Percentiles rank a stretch among this genome's conserved stretches.
Conservation (phyloP, 306 rosid genomes). For the Quercus rubra region DNA sequence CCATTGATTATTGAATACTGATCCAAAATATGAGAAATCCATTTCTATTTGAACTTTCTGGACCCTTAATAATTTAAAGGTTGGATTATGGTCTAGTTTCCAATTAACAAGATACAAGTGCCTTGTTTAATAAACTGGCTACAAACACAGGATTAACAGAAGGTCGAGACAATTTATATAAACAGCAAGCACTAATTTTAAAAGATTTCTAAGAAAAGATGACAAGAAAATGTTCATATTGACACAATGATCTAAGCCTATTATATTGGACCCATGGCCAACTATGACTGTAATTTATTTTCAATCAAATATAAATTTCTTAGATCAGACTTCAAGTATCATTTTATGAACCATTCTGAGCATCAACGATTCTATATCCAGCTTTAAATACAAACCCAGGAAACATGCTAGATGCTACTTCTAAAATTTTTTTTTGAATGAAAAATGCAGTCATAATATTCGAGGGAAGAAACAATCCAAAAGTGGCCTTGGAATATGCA, state of each 20-base stretch:
- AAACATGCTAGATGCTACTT: too few species aligned
- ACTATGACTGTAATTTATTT: neutral
- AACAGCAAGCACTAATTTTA: neutral
- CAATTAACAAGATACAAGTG: too few species aligned
- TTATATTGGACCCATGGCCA: neutral
- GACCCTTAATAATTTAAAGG: too few species aligned
- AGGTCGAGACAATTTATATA: neutral
- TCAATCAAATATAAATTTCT: neutral
- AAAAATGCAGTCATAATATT: neutral
- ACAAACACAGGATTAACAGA: too few species aligned
- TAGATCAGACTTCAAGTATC: neutral
- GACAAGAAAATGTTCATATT: neutral
- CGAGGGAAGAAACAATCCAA: neutral
- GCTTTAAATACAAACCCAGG: too few species aligned
- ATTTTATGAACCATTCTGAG: neutral
- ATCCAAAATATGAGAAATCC: neutral
- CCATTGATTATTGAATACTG: too few species aligned
- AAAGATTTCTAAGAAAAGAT: neutral
- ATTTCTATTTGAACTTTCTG: neutral
- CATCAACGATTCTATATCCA: neutral
- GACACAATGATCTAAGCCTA: constrained; percentile 2
- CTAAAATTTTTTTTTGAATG: too few species aligned
- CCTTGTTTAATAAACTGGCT: too few species aligned
- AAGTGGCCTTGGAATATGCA: neutral
- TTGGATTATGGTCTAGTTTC: too few species aligned